Conservation (phyloP, 257 asterid genomes). For the Eustoma russellianum region DNA sequence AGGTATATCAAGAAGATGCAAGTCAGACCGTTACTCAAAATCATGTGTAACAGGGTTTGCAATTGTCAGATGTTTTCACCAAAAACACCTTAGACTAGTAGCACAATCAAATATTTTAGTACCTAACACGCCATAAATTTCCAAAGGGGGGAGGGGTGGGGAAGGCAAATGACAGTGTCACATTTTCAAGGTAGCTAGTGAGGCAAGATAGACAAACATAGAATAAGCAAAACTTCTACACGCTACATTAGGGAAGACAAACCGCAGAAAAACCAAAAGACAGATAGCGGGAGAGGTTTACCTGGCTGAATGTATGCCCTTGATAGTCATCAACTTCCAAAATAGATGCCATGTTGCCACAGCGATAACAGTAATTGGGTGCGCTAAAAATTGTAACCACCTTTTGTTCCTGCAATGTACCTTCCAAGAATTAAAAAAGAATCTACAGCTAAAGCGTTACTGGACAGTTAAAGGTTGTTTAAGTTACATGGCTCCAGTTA, state of each 20-base stretch:
- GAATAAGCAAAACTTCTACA: too few species aligned
- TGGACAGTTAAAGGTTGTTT: neutral
- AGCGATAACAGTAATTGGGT: conserved; percentile 91
- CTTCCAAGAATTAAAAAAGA: conserved; percentile 7
- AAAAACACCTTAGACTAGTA: too few species aligned
- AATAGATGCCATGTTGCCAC: conserved; percentile 97
- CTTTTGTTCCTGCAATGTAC: conserved; percentile 72
- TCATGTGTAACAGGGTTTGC: neutral
- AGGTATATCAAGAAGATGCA: neutral
- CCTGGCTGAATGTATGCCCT: conserved; percentile 90
- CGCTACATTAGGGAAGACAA: neutral
- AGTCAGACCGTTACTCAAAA: neutral
- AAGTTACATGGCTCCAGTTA: conserved; percentile 90
- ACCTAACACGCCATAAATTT: too few species aligned
- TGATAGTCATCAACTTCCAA: conserved; percentile 91
- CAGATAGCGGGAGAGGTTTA: conserved; percentile 19
- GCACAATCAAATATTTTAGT: too few species aligned
- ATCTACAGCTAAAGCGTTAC: neutral
- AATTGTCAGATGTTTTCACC: too few species aligned
- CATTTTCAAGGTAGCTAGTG: neutral
- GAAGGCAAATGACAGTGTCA: too few species aligned
- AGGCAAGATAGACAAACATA: neutral
- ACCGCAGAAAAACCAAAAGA: neutral
- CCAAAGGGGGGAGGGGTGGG: too few species aligned
- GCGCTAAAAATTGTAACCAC: conserved; percentile 94